Evolutionary conservation across 2,329 filamentous ascomycete species (phyloP).

Genomic region (Corynespora cassiicola): DNA sequence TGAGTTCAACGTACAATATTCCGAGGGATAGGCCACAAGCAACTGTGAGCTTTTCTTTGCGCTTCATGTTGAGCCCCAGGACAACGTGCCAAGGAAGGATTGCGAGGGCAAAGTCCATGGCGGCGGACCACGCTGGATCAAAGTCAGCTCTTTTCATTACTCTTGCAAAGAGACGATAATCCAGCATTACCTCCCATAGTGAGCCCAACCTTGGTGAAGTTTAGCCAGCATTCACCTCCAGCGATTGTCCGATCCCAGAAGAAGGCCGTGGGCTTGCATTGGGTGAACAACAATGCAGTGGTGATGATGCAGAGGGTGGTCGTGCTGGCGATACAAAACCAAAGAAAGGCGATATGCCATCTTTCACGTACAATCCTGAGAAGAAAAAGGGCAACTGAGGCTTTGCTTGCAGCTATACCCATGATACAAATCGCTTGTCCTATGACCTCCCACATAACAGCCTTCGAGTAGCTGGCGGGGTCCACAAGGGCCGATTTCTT

Average conservation of each 20-base stretch:
- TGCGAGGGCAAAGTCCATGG: constrained; percentile 44
- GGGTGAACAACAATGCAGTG: constrained; percentile 31
- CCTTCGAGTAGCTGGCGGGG: constrained; percentile 31
- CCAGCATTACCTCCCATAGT: constrained; percentile 35
- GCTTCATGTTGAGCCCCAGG: constrained; percentile 43
- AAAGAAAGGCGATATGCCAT: constrained; percentile 37
- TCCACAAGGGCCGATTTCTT: constrained; percentile 29
- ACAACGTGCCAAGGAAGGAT: constrained; percentile 42
- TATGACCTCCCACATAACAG: constrained; percentile 40
- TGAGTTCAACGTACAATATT: constrained; percentile 29
- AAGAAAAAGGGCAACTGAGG: constrained; percentile 37
- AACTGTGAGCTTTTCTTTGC: constrained; percentile 41
- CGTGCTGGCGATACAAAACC: constrained; percentile 36
- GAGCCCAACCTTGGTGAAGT: constrained; percentile 34
- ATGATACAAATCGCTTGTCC: constrained; percentile 39
- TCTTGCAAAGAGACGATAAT: background rate
- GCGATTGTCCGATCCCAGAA: constrained; percentile 34
- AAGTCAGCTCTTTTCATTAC: constrained; percentile 8
- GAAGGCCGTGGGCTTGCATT: constrained; percentile 32
- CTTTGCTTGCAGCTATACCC: constrained; percentile 38
- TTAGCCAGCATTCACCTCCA: constrained; percentile 32
- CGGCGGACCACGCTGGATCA: constrained; percentile 33
- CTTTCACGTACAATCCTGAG: constrained; percentile 34
- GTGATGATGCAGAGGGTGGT: constrained; percentile 33
- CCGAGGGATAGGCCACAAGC: constrained; percentile 37